These are phyloP conservation scores for Didymella arachidicola DNA, from an alignment of 2,329 filamentous ascomycete species.

Conservation along the genomic window DNA sequence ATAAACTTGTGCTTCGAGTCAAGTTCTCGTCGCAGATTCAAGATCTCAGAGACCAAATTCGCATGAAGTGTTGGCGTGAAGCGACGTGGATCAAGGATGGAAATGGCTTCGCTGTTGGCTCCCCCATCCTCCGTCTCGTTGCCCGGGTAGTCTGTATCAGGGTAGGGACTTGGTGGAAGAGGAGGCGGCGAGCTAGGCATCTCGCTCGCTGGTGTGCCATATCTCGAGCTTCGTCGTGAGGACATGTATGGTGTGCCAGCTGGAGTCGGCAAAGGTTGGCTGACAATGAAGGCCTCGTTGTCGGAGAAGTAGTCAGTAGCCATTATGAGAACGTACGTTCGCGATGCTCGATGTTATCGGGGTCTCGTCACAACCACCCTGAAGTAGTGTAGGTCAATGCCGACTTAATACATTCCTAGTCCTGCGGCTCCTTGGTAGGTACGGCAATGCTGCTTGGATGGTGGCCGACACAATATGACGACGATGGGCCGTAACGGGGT, in stretches of 20 bases:
- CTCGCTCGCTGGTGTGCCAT: constrained; percentile 66
- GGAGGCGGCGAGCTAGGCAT: constrained; percentile 69
- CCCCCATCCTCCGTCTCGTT: constrained; percentile 55
- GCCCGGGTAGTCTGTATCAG: constrained; percentile 6
- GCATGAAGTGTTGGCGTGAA: constrained; percentile 97
- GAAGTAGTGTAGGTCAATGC: constrained; percentile 36
- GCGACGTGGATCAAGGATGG: constrained; percentile 83
- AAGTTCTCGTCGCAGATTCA: constrained; percentile 84
- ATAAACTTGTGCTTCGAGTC: constrained; percentile 90
- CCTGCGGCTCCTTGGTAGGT: not conserved
- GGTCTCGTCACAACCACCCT: constrained; percentile 37
- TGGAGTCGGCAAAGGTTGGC: constrained; percentile 71
- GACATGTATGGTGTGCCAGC: constrained; percentile 73
- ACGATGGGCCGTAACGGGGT: not conserved
- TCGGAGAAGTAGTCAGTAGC: constrained; percentile 58
- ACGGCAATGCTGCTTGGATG: not conserved
- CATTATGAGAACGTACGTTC: constrained; percentile 33
- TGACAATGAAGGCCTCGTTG: constrained; percentile 50
- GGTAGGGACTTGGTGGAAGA: constrained; percentile 60
- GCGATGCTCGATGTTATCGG: not conserved
- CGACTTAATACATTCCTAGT: constrained; percentile 43
- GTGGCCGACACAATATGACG: not conserved
- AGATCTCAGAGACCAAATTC: constrained; percentile 91
- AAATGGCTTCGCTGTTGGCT: constrained; percentile 70
- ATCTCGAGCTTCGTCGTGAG: constrained; percentile 71